phyloP scores from a whole-genome alignment of 73 alveolate genomes.

The Breviolum minutum region DNA sequence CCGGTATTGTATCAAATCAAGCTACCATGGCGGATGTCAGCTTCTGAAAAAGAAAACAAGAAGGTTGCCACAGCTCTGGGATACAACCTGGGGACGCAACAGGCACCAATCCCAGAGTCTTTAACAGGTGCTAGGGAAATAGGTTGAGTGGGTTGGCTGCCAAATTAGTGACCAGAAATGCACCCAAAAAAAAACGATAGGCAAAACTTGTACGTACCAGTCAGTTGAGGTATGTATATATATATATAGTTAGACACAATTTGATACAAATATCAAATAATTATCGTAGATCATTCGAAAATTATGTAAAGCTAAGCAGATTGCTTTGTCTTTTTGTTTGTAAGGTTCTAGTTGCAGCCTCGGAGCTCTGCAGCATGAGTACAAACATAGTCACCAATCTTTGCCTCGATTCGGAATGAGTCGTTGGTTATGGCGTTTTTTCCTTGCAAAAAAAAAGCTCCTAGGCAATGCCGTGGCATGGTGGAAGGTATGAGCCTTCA shows the following conservation, averaged over 20 bases:
- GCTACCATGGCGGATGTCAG: conserved; percentile 80
- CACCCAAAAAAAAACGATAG: neutral
- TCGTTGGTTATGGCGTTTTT: no score
- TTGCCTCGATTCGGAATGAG: conserved; percentile 29
- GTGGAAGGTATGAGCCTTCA: neutral
- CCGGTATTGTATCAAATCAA: neutral
- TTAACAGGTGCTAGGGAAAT: neutral
- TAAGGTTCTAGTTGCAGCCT: neutral
- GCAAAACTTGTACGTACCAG: neutral
- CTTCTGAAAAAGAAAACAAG: conserved; percentile 59
- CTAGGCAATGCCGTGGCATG: no score
- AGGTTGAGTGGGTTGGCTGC: no score
- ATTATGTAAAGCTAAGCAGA: no score
- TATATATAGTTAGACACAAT: no score
- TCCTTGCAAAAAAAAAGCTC: no score
- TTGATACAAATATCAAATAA: no score
- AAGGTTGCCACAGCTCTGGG: conserved; percentile 85
- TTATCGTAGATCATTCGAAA: neutral
- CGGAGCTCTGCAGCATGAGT: conserved; percentile 69
- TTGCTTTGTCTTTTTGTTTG: no score
- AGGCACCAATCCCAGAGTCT: neutral
- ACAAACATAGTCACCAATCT: conserved; percentile 75
- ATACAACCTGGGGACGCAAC: conserved; percentile 13
- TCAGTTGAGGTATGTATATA: no score
- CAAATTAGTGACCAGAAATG: neutral